Evolutionary conservation across 2,329 filamentous ascomycete species (phyloP).

Genomic region (Onygenales sp.): DNA sequence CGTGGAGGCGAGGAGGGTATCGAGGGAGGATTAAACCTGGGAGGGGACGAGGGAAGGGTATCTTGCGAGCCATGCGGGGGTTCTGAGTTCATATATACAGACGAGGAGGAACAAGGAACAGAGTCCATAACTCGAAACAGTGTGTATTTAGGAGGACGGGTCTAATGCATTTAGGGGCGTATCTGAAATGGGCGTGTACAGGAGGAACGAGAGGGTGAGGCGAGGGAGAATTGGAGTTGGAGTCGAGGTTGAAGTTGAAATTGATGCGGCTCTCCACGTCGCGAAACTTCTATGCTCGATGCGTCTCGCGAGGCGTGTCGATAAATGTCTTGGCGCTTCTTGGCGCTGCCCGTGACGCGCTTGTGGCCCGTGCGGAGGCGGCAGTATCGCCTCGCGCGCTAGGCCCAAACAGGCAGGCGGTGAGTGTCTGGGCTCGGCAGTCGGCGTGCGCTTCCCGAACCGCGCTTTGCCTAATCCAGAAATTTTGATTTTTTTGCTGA

Average conservation of each 20-base stretch:
- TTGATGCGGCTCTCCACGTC: neutral
- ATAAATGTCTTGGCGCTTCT: conserved; percentile 3
- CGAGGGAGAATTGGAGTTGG: neutral
- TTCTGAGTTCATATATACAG: neutral
- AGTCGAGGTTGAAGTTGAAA: neutral
- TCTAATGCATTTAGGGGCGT: neutral
- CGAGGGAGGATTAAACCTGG: conserved; percentile 15
- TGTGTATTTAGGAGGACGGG: neutral
- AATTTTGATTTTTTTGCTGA: conserved; percentile 6
- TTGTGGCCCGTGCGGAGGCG: neutral
- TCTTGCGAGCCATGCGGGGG: conserved; percentile 3
- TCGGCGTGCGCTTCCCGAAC: conserved; percentile 4
- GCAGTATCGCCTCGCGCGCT: neutral
- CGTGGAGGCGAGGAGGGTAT: conserved; percentile 35
- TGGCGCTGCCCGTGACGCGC: conserved; percentile 3
- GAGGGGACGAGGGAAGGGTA: conserved; percentile 12
- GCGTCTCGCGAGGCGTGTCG: neutral
- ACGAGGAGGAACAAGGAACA: neutral
- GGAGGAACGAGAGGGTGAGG: neutral
- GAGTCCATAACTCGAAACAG: conserved; percentile 1
- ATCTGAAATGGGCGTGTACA: neutral
- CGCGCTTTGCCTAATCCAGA: conserved; percentile 5
- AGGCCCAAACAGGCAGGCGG: conserved; percentile 1
- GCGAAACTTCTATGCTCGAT: neutral
- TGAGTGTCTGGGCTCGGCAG: conserved; percentile 2